Conservation (phyloP, 2,329 filamentous ascomycete species). For the Ophiostoma perfectum region DNA sequence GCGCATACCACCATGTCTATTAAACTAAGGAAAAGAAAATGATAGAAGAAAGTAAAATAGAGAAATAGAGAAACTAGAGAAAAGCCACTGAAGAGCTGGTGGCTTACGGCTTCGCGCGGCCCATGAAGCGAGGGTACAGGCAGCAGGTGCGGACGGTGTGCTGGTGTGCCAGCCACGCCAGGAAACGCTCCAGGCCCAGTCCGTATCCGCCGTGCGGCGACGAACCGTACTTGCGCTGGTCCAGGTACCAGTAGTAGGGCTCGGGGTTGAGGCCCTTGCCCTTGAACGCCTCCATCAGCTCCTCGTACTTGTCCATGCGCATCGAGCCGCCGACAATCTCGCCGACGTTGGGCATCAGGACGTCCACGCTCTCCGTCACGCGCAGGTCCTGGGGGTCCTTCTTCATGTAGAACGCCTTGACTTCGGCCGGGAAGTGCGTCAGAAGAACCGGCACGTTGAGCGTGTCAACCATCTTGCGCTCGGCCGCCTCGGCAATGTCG, state of each 20-base stretch:
- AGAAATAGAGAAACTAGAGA: not conserved
- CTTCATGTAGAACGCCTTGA: slow-evolving; percentile 99
- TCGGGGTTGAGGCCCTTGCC: slow-evolving; percentile 77
- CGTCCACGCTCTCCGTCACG: slow-evolving; percentile 89
- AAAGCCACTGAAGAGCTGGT: not conserved
- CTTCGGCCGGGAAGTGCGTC: slow-evolving; percentile 93
- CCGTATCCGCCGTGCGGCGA: slow-evolving; percentile 30
- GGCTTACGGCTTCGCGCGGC: slow-evolving; percentile 65
- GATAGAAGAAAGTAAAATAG: not conserved
- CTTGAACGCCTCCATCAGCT: slow-evolving; percentile 82
- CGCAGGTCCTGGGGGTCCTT: slow-evolving; percentile 71
- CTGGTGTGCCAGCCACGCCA: slow-evolving; percentile 60
- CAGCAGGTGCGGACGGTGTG: slow-evolving; percentile 62
- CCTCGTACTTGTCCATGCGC: slow-evolving; percentile 89
- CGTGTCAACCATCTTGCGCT: slow-evolving; percentile 93
- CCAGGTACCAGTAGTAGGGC: slow-evolving; percentile 97
- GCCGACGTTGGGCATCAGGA: slow-evolving; percentile 81
- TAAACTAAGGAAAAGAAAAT: not conserved
- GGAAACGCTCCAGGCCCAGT: slow-evolving; percentile 77
- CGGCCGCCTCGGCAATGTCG: slow-evolving; percentile 91
- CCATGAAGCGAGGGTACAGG: slow-evolving; percentile 76
- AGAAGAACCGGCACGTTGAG: slow-evolving; percentile 78
- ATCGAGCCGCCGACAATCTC: slow-evolving; percentile 96
- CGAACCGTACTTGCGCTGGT: slow-evolving; percentile 91
- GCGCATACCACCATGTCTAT: slow-evolving; percentile 10